Base-by-base conservation (phyloP, 495 filamentous ascomycete species). In the Penicillium parvum region DNA sequence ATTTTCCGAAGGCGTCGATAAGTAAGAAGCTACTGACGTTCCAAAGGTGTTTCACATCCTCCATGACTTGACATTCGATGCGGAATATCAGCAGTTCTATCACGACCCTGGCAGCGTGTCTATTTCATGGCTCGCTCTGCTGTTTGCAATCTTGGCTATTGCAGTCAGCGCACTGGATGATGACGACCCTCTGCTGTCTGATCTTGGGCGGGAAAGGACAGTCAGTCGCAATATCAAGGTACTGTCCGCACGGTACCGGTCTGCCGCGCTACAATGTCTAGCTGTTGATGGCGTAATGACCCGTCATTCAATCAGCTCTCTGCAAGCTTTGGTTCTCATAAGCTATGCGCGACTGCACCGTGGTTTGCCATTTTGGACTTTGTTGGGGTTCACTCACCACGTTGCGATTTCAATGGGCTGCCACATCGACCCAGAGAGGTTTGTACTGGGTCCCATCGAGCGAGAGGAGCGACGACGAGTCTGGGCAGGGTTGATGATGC, bases 351-450 rank as follows among this genome's bases (percentile, higher is more conserved):
- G 69, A 7, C 43, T 63, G 3, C 64, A 74, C 18, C 61, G 62
- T 1, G 64, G 70, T 4, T 53, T 71, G 1, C 55, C 68, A 0
- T 67, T 63, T 9, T 74, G 66, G 65, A 68, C 60, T 22, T 37
- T 69, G 10, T 49, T 71, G 9, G 72, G 72, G 21, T 62, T 73
- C 17, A 69, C 72, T 0, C 63, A 72, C 20, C 69, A 75, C 43
- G 64, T 72, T 11, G 68, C 71, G 9, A 67, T 72, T 16, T 68
- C 67, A 0, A 66, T 74, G 59, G 69, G 69, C 21, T 72, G 69
- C 30, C 71, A 75, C 40, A 53, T 72, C 15, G 72, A 75, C 26
- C 69, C 68, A n/a, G 64, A 63, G 16, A 53, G 57, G 21, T 72
- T 74, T 21, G 44, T 47, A 5, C 57, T 75, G 0, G 63, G 64